Evolutionary conservation across 2,329 filamentous ascomycete species (phyloP), one percentile per base, ranked within the genome.

Genomic region (Teratosphaeria zuluensis): DNA sequence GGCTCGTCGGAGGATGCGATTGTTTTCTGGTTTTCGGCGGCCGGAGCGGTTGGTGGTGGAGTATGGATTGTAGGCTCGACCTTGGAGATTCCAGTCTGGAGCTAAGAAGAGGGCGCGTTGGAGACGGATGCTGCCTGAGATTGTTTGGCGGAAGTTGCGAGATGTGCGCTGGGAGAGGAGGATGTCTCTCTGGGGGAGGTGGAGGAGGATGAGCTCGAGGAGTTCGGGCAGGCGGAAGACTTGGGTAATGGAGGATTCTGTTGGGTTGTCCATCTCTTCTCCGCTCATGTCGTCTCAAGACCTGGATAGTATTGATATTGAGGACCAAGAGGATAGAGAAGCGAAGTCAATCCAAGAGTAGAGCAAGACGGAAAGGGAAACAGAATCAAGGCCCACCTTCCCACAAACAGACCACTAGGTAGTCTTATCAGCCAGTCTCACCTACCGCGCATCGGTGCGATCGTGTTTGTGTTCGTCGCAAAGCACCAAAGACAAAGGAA

Each of bases 191-290:
- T 60, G 63, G 32, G 61, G 60, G 2, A 76, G 69, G 19, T 72
- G 58, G 8, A 63, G 56, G 30, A 76, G 70, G 61, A 75, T 68
- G 46, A 68, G 54, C 63, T 74, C 73, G 56, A 75, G 69, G 58
- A 76, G 69, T 62, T 76, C 74, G 30, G 73, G 71, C 4, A 72
- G 68, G 33, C 64, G 54, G 59, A 76, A 61, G 51, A 74, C 70
- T n/a, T 59, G 65, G 54, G 55, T 11, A 21, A 48, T 48, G 1
- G 42, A 24, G 9, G 42, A 48, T 48, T 48, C 42, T 21, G 19
- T 19, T 48, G 42, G 4, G 1, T 48, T 8, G 42, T 48, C 42
- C 42, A 48, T 48, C 1, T 19, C 42, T 21, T n/a, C 4, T 48
- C 11, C 9, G 4, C 19, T 4, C 42, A 19, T 48, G 42, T n/a